Percentiles rank a stretch among this genome's conserved stretches.
phyloP scores from a whole-genome alignment of 192 early-diverging fungal genomes.

The Phlyctochytrium arcticum region DNA sequence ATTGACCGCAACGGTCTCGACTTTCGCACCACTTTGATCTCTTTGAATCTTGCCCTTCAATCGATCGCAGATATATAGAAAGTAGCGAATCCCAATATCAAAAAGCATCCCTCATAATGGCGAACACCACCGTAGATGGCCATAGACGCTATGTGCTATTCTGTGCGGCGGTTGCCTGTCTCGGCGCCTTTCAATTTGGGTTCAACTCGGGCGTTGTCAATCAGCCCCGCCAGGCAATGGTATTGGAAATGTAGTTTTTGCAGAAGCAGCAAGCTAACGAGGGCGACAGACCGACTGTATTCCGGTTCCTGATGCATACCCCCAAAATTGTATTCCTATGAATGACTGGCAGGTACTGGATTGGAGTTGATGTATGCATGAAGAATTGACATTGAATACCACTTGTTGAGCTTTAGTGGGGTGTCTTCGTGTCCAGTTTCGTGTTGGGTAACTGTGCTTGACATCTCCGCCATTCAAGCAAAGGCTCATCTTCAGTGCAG shows the following conservation, averaged over 20 bases:
- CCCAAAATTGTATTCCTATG: constrained; percentile 39
- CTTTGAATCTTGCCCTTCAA: too few species aligned
- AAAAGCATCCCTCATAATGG: too few species aligned
- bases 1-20: too few species aligned
- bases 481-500: constrained; percentile 32
- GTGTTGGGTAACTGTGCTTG: constrained; percentile 34
- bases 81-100: too few species aligned
- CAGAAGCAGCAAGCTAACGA: not conserved
- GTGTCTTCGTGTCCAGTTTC: constrained; percentile 41
- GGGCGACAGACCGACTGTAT: constrained; percentile 23
- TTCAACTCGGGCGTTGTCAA: constrained; percentile 46
- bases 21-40: too few species aligned
- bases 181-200: constrained; percentile 44
- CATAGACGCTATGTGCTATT: constrained; percentile 17
- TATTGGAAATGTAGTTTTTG: not conserved
- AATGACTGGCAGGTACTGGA: constrained; percentile 33
- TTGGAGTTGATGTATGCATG: constrained; percentile 1
- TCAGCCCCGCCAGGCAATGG: constrained; percentile 44
- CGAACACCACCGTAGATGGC: too few species aligned
- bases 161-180: constrained; percentile 23
- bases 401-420: constrained; percentile 28
- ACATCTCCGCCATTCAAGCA: not conserved
- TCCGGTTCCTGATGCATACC: not conserved
- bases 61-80: too few species aligned
- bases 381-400: not conserved